Evolutionary conservation across 306 rosid species (phyloP).

Genomic region (Sicyos baderoa): DNA sequence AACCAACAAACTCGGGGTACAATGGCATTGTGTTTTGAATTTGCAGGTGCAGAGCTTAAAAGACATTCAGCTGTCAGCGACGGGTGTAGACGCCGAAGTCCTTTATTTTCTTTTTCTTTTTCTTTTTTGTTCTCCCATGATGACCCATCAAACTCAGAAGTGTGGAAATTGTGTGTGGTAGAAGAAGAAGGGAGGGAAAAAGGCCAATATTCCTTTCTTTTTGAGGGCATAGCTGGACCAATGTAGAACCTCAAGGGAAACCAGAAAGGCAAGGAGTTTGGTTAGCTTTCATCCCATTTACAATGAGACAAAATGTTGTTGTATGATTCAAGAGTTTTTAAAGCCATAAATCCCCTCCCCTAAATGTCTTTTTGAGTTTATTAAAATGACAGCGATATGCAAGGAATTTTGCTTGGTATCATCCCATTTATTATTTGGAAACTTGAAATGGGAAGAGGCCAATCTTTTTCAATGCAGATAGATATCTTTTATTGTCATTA

Average conservation of each 20-base stretch:
- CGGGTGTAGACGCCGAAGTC: slow-evolving; percentile 6
- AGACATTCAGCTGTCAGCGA: neutral
- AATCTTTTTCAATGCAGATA: neutral
- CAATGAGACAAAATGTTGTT: neutral
- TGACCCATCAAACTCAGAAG: slow-evolving; percentile 1
- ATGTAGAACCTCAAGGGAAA: slow-evolving; percentile 9
- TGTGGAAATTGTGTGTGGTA: slow-evolving; percentile 9
- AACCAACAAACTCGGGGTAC: neutral
- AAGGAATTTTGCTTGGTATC: slow-evolving; percentile 8
- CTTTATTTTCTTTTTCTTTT: neutral
- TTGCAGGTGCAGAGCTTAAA: neutral
- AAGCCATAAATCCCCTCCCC: slow-evolving; percentile 14
- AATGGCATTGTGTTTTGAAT: neutral
- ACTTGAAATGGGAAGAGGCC: slow-evolving; percentile 7
- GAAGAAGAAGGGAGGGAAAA: neutral
- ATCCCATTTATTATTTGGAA: slow-evolving; percentile 3
- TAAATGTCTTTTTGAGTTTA: slow-evolving; percentile 11
- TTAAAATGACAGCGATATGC: slow-evolving; percentile 10
- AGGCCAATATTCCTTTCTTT: slow-evolving; percentile 14
- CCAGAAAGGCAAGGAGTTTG: slow-evolving; percentile 4
- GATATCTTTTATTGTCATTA: slow-evolving; percentile 8
- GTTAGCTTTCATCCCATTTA: slow-evolving; percentile 14
- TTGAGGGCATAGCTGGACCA: slow-evolving; percentile 13
- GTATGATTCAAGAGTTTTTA: neutral
- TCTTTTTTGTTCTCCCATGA: neutral